phyloP scores from a whole-genome alignment of 306 rosid species.

The Prosopis cineraria region DNA sequence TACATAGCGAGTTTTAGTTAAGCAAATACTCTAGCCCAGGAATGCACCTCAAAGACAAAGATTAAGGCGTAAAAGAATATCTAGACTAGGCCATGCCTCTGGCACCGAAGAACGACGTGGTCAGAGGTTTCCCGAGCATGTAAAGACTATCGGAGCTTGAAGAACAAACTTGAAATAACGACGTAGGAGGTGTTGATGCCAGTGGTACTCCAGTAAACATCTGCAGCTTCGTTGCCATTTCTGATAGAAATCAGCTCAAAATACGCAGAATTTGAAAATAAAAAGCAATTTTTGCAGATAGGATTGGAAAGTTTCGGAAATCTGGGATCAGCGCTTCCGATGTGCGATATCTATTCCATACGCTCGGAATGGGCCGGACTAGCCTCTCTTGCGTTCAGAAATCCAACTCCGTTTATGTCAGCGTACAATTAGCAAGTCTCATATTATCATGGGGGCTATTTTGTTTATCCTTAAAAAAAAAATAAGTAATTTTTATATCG shows the following conservation, averaged over 20 bases:
- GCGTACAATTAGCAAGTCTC: too few relatives aligned
- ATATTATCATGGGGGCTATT: too few relatives aligned
- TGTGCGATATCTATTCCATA: neutral
- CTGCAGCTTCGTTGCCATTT: conserved; percentile 70
- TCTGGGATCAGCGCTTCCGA: conserved; percentile 27
- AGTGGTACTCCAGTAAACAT: conserved; percentile 59
- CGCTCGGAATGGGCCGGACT: neutral
- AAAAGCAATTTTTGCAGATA: neutral
- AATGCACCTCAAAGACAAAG: conserved; percentile 1
- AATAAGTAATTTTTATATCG: too few relatives aligned
- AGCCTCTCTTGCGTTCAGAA: neutral
- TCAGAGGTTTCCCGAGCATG: conserved; percentile 54
- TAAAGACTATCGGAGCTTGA: conserved; percentile 44
- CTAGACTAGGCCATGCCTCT: conserved; percentile 34
- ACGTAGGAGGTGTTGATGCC: conserved; percentile 48
- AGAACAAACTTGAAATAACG: conserved; percentile 53
- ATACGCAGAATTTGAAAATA: neutral
- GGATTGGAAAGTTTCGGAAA: conserved; percentile 36
- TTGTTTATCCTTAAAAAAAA: too few relatives aligned
- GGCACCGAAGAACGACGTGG: conserved; percentile 59
- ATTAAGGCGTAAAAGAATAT: neutral
- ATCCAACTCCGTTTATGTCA: neutral
- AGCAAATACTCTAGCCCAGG: neutral
- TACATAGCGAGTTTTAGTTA: neutral
- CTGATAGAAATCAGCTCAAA: conserved; percentile 27